Evolutionary conservation across 331 rosid genomes (phyloP).

Genomic region (Malus hybrid): DNA sequence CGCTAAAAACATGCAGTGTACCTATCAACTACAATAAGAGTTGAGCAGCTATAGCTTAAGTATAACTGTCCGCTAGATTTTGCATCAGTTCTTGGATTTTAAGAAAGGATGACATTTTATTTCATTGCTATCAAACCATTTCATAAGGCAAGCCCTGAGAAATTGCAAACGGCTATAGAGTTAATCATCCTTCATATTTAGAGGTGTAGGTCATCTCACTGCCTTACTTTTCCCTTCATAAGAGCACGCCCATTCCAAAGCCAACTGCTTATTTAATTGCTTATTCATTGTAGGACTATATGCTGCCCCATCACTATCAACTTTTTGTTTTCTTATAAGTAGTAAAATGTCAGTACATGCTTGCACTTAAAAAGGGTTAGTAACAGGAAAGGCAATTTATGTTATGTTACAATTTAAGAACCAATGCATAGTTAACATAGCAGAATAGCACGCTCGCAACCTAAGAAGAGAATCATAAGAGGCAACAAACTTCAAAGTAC

Average conservation of each 20-base stretch:
- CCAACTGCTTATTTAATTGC: background rate
- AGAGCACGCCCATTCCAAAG: background rate
- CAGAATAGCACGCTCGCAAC: background rate
- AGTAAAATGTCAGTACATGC: background rate
- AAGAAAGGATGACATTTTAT: background rate
- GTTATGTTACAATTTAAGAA: background rate
- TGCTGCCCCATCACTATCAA: background rate
- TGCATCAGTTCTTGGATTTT: background rate
- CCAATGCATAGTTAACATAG: too few species aligned
- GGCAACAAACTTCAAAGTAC: background rate
- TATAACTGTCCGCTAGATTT: background rate
- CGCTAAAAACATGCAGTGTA: background rate
- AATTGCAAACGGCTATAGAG: background rate
- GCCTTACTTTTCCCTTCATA: background rate
- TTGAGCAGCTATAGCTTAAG: too few species aligned
- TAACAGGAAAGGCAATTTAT: background rate
- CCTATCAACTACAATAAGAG: background rate
- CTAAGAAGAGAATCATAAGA: background rate
- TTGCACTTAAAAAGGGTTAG: background rate
- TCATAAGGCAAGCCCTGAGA: background rate
- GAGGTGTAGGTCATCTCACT: background rate
- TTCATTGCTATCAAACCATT: background rate
- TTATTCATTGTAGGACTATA: background rate
- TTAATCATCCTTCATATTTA: background rate
- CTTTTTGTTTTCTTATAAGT: background rate